Evolutionary conservation across 805 yeast species (phyloP).

Genomic region (Yamadazyma laniorum): DNA sequence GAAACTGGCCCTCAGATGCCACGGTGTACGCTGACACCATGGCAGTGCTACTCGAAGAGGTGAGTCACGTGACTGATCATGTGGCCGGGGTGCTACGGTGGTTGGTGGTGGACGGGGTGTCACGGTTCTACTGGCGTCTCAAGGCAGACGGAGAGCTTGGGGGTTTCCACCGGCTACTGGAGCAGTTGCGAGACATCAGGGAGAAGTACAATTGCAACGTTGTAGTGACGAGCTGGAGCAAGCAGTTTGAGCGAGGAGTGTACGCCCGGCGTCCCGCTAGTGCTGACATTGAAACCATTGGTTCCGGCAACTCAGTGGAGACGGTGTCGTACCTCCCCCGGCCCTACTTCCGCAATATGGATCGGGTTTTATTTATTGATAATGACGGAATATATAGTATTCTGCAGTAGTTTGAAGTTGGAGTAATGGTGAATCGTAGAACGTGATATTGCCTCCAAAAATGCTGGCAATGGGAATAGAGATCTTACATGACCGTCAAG

Average conservation of each 20-base stretch:
- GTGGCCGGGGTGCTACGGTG: too few species aligned
- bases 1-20: not conserved
- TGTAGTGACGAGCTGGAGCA: constrained; percentile 26
- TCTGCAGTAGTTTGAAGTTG: too few species aligned
- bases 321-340: constrained; percentile 12
- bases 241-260: constrained; percentile 28
- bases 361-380: constrained; percentile 15
- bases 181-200: constrained; percentile 9
- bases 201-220: constrained; percentile 23
- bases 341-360: constrained; percentile 10
- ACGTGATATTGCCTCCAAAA: too few species aligned
- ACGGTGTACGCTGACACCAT: not conserved
- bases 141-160: constrained; percentile 14
- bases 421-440: too few species aligned
- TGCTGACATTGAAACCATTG: not conserved
- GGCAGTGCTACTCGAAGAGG: not conserved
- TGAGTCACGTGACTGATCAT: not conserved
- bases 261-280: not conserved
- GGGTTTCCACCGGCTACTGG: not conserved
- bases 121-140: constrained; percentile 6
- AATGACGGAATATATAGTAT: not conserved
- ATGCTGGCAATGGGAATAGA: too few species aligned
- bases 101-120: constrained; percentile 5
- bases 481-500: constrained; percentile 78
- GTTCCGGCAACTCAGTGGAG: not conserved